These are phyloP conservation scores for Isatis tinctoria DNA, from an alignment of 345 rosid genomes.

Conservation along the genomic window DNA sequence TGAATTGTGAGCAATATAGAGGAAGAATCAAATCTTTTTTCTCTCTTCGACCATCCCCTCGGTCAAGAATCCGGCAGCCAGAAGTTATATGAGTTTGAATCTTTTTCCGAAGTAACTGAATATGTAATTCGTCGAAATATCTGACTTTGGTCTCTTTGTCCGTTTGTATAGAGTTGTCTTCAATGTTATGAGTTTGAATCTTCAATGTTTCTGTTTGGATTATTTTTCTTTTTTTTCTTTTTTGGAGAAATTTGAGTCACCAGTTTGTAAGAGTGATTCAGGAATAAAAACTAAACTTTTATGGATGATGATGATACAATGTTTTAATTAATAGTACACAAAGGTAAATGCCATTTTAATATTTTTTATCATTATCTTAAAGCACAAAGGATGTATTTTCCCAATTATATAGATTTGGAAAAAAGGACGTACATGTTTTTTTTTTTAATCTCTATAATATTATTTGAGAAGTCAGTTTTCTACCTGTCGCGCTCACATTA, in stretches of 20 bases:
- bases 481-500: no score
- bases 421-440: no score
- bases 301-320: background rate
- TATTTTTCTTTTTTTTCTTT: background rate
- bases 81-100: background rate
- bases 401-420: background rate
- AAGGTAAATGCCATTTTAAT: background rate
- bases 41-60: background rate
- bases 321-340: background rate
- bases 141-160: constrained; percentile 8
- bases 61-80: background rate
- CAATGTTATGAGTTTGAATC: no score
- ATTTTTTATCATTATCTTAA: background rate
- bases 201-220: background rate
- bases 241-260: background rate
- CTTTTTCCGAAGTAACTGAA: background rate
- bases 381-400: background rate
- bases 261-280: constrained; percentile 12
- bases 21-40: background rate
- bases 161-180: constrained; percentile 26
- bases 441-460: no score
- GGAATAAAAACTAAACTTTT: background rate
- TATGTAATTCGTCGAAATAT: constrained; percentile 16
- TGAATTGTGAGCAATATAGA: constrained; percentile 16
- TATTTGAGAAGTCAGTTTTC: no score